Evolutionary conservation across 106 monocot genomes (phyloP).

Genomic region (Acorus gramineus): DNA sequence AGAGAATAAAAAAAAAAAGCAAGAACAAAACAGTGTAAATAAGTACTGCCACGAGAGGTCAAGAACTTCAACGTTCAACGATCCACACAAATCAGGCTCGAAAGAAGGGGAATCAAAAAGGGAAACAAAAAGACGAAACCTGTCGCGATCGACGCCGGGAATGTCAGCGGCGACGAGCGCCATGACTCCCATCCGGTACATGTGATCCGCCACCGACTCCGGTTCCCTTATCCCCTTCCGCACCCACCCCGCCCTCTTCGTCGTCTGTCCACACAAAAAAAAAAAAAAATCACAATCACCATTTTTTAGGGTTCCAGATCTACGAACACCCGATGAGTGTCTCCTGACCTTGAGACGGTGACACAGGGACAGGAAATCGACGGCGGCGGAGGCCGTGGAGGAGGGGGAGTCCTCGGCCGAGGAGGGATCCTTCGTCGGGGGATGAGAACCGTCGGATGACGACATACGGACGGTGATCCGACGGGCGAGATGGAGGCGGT

Average conservation of each 20-base stretch:
- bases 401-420: conserved; percentile 9
- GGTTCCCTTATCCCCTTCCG: conserved; percentile 57
- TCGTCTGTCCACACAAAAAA: conserved; percentile 32
- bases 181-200: conserved; percentile 98
- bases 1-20: background rate
- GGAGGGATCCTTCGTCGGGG: background rate
- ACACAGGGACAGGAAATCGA: conserved; percentile 76
- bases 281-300: background rate
- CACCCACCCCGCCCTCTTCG: conserved; percentile 92
- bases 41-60: background rate
- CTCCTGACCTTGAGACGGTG: conserved; percentile 53
- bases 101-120: background rate
- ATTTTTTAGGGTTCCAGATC: background rate
- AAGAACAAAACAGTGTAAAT: background rate
- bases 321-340: background rate
- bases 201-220: conserved; percentile 97
- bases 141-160: conserved; percentile 69
- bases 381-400: conserved; percentile 24
- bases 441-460: no score
- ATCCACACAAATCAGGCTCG: background rate
- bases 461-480: no score
- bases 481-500: no score
- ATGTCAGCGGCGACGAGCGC: conserved; percentile 51
- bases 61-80: no score
- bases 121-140: conserved; percentile 25